phyloP scores from a whole-genome alignment of 129 eudicot genomes.

The Kitagawia praeruptora region DNA sequence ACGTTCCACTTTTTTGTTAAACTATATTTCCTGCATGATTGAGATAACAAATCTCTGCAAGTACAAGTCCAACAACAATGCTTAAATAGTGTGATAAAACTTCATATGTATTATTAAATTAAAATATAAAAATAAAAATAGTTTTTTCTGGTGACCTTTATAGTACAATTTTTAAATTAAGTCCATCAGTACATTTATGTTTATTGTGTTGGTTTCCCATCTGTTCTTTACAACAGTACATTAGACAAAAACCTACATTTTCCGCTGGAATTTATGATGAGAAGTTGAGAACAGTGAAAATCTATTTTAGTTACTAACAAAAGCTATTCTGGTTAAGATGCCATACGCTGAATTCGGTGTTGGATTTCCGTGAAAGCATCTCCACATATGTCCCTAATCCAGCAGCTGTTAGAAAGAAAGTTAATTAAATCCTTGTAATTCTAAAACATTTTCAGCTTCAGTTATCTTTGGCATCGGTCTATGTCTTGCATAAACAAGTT shows the following conservation, averaged over 20 bases:
- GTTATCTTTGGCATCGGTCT: not conserved
- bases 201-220: not conserved
- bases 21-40: not conserved
- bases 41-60: not conserved
- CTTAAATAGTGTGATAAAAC: not conserved
- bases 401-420: slow-evolving; percentile 44
- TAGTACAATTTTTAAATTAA: too few species aligned
- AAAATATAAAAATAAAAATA: not conserved
- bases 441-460: not conserved
- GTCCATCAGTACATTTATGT: too few species aligned
- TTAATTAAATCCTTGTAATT: not conserved
- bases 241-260: not conserved
- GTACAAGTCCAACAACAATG: not conserved
- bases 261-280: not conserved
- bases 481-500: not conserved
- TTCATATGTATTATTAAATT: too few species aligned
- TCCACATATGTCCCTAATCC: slow-evolving; percentile 69
- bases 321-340: not conserved
- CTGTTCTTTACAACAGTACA: not conserved
- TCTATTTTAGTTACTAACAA: not conserved
- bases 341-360: slow-evolving; percentile 73
- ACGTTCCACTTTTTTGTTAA: too few species aligned
- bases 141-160: not conserved
- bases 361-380: slow-evolving; percentile 57
- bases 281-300: not conserved